A percentile compares a stretch with the other conserved stretches of the same genome.
phyloP scores from a whole-genome alignment of 345 rosid species.

The Arabidopsis arenosa region DNA sequence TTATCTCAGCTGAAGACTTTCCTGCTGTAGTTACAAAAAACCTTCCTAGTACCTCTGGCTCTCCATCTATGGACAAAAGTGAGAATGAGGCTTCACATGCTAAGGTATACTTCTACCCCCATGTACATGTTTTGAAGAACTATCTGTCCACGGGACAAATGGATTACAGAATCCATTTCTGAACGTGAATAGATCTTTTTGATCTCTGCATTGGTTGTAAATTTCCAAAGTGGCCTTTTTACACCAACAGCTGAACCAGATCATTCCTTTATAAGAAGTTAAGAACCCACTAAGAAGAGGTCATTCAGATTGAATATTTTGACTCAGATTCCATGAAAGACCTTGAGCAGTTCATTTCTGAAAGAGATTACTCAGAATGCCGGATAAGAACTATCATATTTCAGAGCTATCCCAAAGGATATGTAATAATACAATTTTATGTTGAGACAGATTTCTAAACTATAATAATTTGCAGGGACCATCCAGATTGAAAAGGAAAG shows the following conservation, averaged over 20 bases:
- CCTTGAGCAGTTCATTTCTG: conserved; percentile 33
- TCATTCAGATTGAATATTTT: conserved; percentile 44
- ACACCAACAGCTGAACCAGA: conserved; percentile 47
- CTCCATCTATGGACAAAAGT: conserved; percentile 39
- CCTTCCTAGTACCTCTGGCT: conserved; percentile 45
- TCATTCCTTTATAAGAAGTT: conserved; percentile 22
- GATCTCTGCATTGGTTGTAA: conserved; percentile 38
- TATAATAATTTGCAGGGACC: conserved; percentile 43
- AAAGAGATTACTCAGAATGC: conserved; percentile 39
- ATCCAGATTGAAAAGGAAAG: conserved; percentile 62
- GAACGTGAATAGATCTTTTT: conserved; percentile 31
- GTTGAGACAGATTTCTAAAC: conserved; percentile 40
- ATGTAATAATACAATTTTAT: conserved; percentile 26
- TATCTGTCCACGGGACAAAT: conserved; percentile 19
- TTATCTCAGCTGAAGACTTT: conserved; percentile 42
- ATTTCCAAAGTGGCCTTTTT: conserved; percentile 35
- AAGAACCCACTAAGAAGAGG: conserved; percentile 49
- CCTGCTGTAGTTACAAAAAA: conserved; percentile 43
- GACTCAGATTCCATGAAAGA: conserved; percentile 36
- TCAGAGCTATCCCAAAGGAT: conserved; percentile 30
- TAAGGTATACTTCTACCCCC: conserved; percentile 51
- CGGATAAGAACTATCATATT: conserved; percentile 34
- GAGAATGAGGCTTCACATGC: conserved; percentile 39
- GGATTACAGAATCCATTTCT: conserved; percentile 17
- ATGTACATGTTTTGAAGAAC: conserved; percentile 20